Evolutionary conservation across 306 rosid species (phyloP), one percentile per base, ranked within the genome.

Genomic region (Abrus precatorius): DNA sequence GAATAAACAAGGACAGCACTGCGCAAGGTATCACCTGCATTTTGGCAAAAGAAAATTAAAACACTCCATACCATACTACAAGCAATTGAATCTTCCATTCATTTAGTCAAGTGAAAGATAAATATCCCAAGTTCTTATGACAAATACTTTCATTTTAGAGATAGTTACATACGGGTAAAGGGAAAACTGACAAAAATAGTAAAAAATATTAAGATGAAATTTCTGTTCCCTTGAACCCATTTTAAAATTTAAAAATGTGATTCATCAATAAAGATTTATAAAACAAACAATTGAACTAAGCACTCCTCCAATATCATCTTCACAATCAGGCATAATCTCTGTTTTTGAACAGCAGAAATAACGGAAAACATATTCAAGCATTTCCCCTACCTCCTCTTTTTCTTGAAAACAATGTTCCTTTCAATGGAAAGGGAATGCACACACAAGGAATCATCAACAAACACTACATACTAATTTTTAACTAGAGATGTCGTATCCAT

Each of bases 1-100:
- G 97, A 71, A 92, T 34, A 9, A 82, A n/a, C 5, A 90, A 67
- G 28, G 97, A 84, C 20, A 92, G 62, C 55, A 83, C 47, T 67
- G 74, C 91, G 71, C 97, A 92, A 20, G 97, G 97, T 74, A 83
- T 43, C 81, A 77, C 88, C 94, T 92, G 83, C 72, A 86, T 74
- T 32, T 67, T 10, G 47, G 74, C 27, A 70, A 63, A 74, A 69
- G 81, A 73, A 68, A 50, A 53, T 48, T 59, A 76, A n/a, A 54
- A 65, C 28, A 70, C 61, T 29, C 64, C 74, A 75, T 32, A 63
- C 54, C 20, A 20, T 20, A 20, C 20, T 20, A 20, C 20, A 20
- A 71, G 75, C 33, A 75, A 76, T 10, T 67, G 61, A 81, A 71
- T 45, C 74, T 49, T 67, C 12, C 70, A 60, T 33, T 72, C 59